Percentiles rank a stretch among this genome's conserved stretches.
phyloP scores from a whole-genome alignment of 768 basidiomycete species.

The Terana coerulea region DNA sequence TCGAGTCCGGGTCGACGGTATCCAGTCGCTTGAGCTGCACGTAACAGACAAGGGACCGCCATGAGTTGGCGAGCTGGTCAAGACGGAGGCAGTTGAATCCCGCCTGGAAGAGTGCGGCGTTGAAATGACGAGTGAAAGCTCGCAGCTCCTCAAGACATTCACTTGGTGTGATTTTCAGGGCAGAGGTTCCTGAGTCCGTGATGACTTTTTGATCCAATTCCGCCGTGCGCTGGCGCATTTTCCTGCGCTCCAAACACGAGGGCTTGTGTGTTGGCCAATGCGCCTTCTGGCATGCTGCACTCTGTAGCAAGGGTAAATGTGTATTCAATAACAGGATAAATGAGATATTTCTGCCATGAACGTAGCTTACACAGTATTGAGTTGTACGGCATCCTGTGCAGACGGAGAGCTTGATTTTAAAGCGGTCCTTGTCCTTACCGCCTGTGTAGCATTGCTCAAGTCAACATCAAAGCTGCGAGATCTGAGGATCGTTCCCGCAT shows the following conservation, averaged over 20 bases:
- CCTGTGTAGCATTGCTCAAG: no score
- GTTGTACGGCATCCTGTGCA: constrained; percentile 14
- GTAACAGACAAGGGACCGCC: neutral
- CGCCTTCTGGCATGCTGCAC: constrained; percentile 10
- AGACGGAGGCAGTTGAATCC: constrained; percentile 13
- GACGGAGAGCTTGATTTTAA: constrained; percentile 10
- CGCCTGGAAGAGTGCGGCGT: constrained; percentile 15
- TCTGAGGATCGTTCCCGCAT: no score
- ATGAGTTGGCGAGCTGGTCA: neutral
- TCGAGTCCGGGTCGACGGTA: neutral
- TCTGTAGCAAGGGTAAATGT: neutral
- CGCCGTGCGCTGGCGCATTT: neutral
- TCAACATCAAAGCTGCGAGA: no score
- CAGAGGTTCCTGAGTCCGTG: neutral
- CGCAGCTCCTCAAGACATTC: constrained; percentile 10
- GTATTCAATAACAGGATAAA: neutral
- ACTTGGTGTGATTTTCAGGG: neutral
- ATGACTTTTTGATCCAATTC: constrained; percentile 4
- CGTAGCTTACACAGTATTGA: constrained; percentile 13
- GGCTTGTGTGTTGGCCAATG: constrained; percentile 15
- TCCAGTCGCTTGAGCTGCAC: constrained; percentile 9
- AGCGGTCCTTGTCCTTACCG: constrained; percentile 9
- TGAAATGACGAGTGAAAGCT: constrained; percentile 15
- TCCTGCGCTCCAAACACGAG: constrained; percentile 1
- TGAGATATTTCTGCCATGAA: no score